phyloP scores from a whole-genome alignment of 495 filamentous ascomycete species.

The Saxophila tyrrhenica region DNA sequence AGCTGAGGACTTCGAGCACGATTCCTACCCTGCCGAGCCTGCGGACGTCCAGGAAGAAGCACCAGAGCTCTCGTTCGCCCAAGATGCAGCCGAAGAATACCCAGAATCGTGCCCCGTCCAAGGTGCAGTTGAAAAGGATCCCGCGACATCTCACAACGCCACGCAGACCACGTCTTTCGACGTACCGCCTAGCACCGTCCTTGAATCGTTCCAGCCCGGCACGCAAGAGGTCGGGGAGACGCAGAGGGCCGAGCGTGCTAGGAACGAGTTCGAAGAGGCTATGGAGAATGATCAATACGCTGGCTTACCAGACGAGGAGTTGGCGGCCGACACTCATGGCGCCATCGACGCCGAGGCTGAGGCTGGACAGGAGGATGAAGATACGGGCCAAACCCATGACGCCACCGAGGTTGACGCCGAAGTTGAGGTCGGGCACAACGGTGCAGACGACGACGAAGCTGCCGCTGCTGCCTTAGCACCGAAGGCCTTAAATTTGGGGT shows the following conservation, averaged over 20 bases:
- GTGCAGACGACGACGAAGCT: background rate
- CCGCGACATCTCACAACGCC: background rate
- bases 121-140: background rate
- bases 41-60: no score
- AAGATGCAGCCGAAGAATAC: no score
- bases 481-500: background rate
- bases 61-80: no score
- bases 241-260: background rate
- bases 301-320: background rate
- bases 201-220: background rate
- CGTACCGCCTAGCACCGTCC: background rate
- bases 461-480: background rate
- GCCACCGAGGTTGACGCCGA: background rate
- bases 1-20: background rate
- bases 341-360: background rate
- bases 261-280: conserved; percentile 3
- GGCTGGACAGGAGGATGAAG: background rate
- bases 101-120: no score
- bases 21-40: no score
- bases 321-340: background rate
- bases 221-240: conserved; percentile 3
- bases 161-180: conserved; percentile 1
- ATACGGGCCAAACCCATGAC: background rate
- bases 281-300: background rate
- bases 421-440: background rate